A percentile compares a stretch with the other conserved stretches of the same genome.
Conservation (phyloP, 1,139 yeast genomes). For the Candida labiduridarum region DNA sequence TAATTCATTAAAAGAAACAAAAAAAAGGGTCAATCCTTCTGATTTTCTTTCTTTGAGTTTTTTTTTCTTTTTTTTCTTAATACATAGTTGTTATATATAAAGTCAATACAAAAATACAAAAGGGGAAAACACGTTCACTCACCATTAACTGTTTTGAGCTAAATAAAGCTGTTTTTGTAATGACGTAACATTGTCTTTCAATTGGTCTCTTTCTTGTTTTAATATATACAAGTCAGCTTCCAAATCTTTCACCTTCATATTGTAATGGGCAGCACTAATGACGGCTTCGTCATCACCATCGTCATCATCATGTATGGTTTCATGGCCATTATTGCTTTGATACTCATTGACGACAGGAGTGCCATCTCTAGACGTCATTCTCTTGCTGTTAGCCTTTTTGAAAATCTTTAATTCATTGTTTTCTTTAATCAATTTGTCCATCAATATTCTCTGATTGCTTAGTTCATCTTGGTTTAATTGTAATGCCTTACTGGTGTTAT, state of each 20-base stretch:
- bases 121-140: background rate
- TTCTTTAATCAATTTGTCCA: constrained; percentile 62
- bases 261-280: constrained; percentile 66
- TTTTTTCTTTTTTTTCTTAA: background rate
- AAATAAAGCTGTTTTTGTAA: constrained; percentile 60
- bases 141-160: constrained; percentile 17
- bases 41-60: no score
- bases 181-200: constrained; percentile 62
- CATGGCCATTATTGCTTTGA: constrained; percentile 18
- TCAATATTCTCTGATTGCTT: constrained; percentile 56
- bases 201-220: constrained; percentile 81
- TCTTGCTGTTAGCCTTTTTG: constrained; percentile 42
- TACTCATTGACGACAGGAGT: constrained; percentile 22
- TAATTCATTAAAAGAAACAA: background rate
- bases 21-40: background rate
- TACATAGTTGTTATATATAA: background rate
- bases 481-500: constrained; percentile 75
- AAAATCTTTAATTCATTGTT: constrained; percentile 67
- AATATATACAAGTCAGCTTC: constrained; percentile 82
- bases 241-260: constrained; percentile 76
- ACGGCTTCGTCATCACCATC: constrained; percentile 50
- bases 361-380: constrained; percentile 32
- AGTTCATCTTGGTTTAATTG: constrained; percentile 74
- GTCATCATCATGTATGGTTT: constrained; percentile 18
- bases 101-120: background rate